Percentiles rank a stretch among this genome's conserved stretches.
Evolutionary conservation across 1,284 basidiomycete species (phyloP).

Genomic region (Mycena citricolor): DNA sequence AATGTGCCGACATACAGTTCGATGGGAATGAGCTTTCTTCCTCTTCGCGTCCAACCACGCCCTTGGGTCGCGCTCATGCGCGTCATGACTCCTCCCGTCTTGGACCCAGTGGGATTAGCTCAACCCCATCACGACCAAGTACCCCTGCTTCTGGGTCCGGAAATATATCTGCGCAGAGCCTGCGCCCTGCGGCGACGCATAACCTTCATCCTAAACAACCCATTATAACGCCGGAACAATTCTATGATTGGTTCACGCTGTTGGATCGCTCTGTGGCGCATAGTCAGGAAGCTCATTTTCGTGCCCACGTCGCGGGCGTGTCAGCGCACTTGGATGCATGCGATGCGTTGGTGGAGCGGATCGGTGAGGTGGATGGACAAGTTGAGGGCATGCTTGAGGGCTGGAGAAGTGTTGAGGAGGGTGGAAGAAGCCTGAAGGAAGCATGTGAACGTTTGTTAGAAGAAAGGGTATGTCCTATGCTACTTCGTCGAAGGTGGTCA

Average conservation of each 20-base stretch:
- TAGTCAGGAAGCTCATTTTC: slow-evolving; percentile 88
- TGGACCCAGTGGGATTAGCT: slow-evolving; percentile 37
- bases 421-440: slow-evolving; percentile 82
- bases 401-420: slow-evolving; percentile 84
- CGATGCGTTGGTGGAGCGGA: slow-evolving; percentile 64
- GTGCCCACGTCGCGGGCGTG: slow-evolving; percentile 77
- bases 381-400: slow-evolving; percentile 81
- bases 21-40: slow-evolving; percentile 28
- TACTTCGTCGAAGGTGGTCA: background rate
- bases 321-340: slow-evolving; percentile 74
- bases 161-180: no score
- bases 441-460: slow-evolving; percentile 88
- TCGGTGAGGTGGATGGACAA: slow-evolving; percentile 71
- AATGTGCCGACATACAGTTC: slow-evolving; percentile 26
- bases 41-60: slow-evolving; percentile 29
- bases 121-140: slow-evolving; percentile 39
- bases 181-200: slow-evolving; percentile 44
- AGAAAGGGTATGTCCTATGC: slow-evolving; percentile 62
- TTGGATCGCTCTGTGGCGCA: slow-evolving; percentile 87
- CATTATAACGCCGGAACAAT: slow-evolving; percentile 86
- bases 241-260: slow-evolving; percentile 91
- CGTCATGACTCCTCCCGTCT: no score
- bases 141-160: slow-evolving; percentile 37
- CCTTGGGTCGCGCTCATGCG: slow-evolving; percentile 19
- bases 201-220: slow-evolving; percentile 67